Evolutionary conservation across 2,329 filamentous ascomycete species (phyloP), one percentile per base, ranked within the genome.

Genomic region (Paracamarosporium sp.): DNA sequence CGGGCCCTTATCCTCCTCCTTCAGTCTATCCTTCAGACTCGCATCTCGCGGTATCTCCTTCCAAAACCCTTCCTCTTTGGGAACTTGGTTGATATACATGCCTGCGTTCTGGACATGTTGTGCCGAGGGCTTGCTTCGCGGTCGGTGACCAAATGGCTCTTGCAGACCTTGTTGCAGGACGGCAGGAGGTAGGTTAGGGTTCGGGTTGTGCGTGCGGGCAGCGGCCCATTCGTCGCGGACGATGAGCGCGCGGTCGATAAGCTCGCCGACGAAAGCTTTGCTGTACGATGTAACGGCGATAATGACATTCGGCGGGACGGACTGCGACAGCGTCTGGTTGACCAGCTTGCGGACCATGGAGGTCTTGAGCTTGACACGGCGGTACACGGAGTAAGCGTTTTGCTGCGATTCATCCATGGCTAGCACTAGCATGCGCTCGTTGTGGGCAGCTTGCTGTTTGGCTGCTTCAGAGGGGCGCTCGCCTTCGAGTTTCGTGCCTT

Each of bases 251-350:
- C 83, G 80, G 72, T 92, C 90, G 61, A 93, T 89, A 46, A 94
- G 82, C 61, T 92, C 88, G 51, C 90, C 90, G 4, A 90, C 85
- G 72, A 91, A 93, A 59, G 91, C 83, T 76, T 94, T 94, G 46
- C 89, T 87, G 20, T 91, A 90, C 0, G 88, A 87, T 47, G 88
- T 88, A 69, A 93, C 89, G n/a, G 89, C 88, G 22, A 90, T 87
- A 60, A 91, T 88, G 48, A 93, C 89, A 65, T 86, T 89, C 20
- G 85, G 82, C 0, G 90, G 89, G 0, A 92, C 90, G 1, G 89
- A 92, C 72, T 93, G 91, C 0, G 89, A 92, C 8, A 93, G 88
- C 1, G 90, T 92, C 57, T 90, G 89, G 69, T 93, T 94, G 71
- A 92, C 88, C 59, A 93, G 85, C 84, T 88, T 84, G 70, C 90